Evolutionary conservation across 1,284 basidiomycete species (phyloP).

Genomic region (Puccinia hordei): DNA sequence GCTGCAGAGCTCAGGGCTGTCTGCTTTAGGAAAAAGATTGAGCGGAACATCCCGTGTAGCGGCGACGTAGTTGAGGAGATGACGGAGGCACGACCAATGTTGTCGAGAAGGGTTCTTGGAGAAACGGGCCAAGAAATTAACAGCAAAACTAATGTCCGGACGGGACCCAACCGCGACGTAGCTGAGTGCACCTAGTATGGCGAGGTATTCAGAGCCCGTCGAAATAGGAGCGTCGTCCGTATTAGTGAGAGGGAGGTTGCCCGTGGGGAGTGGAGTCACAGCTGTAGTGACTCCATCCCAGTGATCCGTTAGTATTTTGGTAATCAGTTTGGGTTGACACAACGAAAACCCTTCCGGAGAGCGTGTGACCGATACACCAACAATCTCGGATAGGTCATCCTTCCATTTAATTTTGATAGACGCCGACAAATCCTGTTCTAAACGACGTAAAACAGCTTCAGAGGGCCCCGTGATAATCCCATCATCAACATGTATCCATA

Average conservation of each 20-base stretch:
- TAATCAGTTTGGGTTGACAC: neutral
- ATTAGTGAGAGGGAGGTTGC: neutral
- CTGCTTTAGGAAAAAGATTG: neutral
- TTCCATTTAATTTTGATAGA: neutral
- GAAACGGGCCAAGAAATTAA: constrained; percentile 16
- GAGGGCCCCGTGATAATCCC: constrained; percentile 3
- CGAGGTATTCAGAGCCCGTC: no score
- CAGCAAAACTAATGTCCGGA: no score
- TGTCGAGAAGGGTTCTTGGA: neutral
- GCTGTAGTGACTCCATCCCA: neutral
- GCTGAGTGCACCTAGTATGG: no score
- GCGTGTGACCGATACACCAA: neutral
- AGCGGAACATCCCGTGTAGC: neutral
- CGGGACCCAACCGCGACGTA: neutral
- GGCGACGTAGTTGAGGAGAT: constrained; percentile 11
- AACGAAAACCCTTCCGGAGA: neutral
- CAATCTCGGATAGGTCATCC: neutral
- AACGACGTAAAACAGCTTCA: neutral
- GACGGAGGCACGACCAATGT: constrained; percentile 1
- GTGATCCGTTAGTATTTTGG: neutral
- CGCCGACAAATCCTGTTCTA: neutral
- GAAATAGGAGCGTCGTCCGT: no score
- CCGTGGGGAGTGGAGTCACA: neutral
- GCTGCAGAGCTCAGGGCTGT: neutral
- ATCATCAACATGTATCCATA: constrained; percentile 8